Base-by-base conservation (phyloP, 2,329 filamentous ascomycete genomes). In the Neofusicoccum ribis region DNA sequence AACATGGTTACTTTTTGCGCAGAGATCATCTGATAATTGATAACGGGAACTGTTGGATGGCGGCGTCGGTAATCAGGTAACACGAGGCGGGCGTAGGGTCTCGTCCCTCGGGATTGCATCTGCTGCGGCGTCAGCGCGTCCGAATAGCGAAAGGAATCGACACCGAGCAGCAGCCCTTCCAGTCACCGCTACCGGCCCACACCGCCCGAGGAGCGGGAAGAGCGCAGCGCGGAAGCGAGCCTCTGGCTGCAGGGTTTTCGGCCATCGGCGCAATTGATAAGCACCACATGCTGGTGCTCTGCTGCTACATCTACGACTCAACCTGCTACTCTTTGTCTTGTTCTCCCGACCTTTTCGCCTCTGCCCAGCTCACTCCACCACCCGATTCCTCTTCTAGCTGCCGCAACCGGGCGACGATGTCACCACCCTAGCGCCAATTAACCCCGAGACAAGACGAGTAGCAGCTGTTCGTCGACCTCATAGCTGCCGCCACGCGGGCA, bases 1-100 rank as follows among this genome's bases (percentile, higher is more conserved):
- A 34, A 34, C 2, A 23, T 14, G 12, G 15, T 6, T n/a, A n/a
- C 27, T 5, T 17, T 44, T n/a, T 31, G 14, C 23, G 12, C 14
- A 50, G 23, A 34, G 56, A 60, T 60, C 56, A 47, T 60, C 56
- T 60, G 56, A 60, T 46, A 46, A 47, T 5, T n/a, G 23, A 46
- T 43, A 41, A 43, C 14, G 23, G 5, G 5, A 41, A 20, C 36
- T 17, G 20, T 20, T 41, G 39, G 15, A 17, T 23, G 54, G 27
- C 27, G 27, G 27, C 27, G 27, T 7, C 27, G 27, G 27, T 31
- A 44, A 9, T 44, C 12, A 15, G 17, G 41, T 44, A 44, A 17
- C 41, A 44, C 41, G 41, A 44, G 27, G 27, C 27, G 27, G 27
- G 27, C 27, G 37, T 39, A 15, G 9, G 37, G 37, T 39, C 11